Evolutionary conservation across 345 rosid genomes (phyloP).

Genomic region (Diplotaxis tenuifolia): DNA sequence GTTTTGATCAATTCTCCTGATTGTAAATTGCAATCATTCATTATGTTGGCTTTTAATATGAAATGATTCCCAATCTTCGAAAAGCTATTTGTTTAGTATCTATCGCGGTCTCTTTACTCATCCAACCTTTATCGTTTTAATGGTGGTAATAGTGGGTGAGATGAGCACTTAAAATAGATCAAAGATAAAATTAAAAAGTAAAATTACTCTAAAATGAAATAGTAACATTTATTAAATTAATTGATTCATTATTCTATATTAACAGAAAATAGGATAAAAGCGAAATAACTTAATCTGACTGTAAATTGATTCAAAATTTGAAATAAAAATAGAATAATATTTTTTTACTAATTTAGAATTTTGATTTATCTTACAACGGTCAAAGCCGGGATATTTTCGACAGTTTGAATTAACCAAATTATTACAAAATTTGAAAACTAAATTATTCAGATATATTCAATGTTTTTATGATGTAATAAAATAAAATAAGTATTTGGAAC

Average conservation of each 20-base stretch:
- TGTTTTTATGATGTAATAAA: neutral
- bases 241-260: neutral
- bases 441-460: neutral
- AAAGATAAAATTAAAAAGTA: neutral
- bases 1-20: constrained; percentile 5
- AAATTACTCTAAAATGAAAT: neutral
- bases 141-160: neutral
- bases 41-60: constrained; percentile 20
- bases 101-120: constrained; percentile 17
- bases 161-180: neutral
- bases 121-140: neutral
- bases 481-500: neutral
- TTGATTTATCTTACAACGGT: no score
- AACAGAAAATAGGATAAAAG: neutral
- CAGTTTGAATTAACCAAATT: no score
- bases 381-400: no score
- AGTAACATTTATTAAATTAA: neutral
- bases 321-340: neutral
- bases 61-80: constrained; percentile 22
- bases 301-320: neutral
- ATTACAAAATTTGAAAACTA: no score
- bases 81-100: constrained; percentile 16
- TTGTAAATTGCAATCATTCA: constrained; percentile 21
- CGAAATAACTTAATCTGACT: neutral
- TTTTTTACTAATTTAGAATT: no score